Conservation (phyloP, 192 early-diverging fungal genomes). For the Coemansia sp. region DNA sequence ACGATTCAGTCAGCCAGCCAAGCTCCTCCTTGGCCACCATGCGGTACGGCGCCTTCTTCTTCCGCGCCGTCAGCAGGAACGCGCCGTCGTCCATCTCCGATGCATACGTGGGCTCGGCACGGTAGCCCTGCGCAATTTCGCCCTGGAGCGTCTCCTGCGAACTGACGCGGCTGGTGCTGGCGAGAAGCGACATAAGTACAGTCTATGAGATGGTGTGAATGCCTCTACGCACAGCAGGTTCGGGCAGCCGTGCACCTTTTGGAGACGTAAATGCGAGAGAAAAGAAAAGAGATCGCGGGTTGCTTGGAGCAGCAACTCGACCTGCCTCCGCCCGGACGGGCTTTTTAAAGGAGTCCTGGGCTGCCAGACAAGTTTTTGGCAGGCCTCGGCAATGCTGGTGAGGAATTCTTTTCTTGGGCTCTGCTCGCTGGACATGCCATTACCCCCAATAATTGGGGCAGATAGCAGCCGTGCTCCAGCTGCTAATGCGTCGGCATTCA, state of each 20-base stretch:
- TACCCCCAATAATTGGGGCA: not conserved
- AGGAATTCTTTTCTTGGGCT: not conserved
- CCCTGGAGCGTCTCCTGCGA: conserved; percentile 26
- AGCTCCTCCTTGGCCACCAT: conserved; percentile 22
- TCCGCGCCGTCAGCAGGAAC: conserved; percentile 7
- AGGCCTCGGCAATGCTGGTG: not conserved
- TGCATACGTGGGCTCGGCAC: not conserved
- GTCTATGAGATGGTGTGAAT: not conserved
- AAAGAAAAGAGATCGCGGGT: not conserved
- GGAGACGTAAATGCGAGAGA: not conserved
- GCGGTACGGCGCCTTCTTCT: conserved; percentile 18
- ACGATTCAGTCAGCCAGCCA: conserved; percentile 29
- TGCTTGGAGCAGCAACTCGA: not conserved
- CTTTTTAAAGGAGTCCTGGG: conserved; percentile 1
- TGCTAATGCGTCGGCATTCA: conserved; percentile 3
- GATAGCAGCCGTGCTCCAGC: not conserved
- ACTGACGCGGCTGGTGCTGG: conserved; percentile 15
- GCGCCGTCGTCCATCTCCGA: conserved; percentile 1
- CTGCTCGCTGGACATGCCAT: not conserved
- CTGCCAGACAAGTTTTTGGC: not conserved
- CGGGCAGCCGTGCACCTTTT: not conserved
- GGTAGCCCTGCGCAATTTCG: not conserved
- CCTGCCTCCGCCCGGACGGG: not conserved
- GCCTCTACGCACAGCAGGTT: not conserved
- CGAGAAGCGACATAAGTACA: conserved; percentile 4